Evolutionary conservation across 108 stramenopile species (phyloP).

Genomic region (Nitzschia sp.): DNA sequence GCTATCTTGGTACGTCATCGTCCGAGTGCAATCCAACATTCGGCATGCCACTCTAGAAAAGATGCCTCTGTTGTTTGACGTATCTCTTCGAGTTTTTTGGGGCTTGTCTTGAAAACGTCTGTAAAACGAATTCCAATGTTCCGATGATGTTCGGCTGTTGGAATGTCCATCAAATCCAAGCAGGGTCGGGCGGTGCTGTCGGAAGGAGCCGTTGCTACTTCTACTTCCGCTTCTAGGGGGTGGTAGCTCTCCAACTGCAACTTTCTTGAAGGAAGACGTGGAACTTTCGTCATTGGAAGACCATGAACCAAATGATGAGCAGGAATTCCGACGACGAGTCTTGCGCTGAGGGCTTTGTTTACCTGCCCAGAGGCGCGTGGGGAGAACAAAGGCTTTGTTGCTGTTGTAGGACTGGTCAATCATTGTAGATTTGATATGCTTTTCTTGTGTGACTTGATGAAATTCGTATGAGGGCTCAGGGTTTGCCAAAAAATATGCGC

Average conservation of each 20-base stretch:
- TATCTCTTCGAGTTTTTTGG: neutral
- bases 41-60: neutral
- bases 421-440: too few relatives aligned
- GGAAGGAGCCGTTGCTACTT: too few relatives aligned
- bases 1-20: neutral
- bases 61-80: neutral
- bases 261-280: neutral
- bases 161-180: too few relatives aligned
- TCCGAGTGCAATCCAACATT: constrained; percentile 10
- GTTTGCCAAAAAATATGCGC: too few relatives aligned
- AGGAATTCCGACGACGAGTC: neutral
- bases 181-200: neutral
- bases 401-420: too few relatives aligned
- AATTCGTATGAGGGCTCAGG: too few relatives aligned
- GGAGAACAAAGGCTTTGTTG: too few relatives aligned
- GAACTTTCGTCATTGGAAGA: neutral
- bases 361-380: too few relatives aligned
- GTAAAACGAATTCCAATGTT: constrained; percentile 15
- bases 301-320: neutral
- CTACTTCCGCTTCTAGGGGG: neutral
- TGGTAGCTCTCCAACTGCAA: neutral
- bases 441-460: too few relatives aligned
- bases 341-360: too few relatives aligned
- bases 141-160: too few relatives aligned
- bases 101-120: constrained; percentile 9